Evolutionary conservation across 192 early-diverging fungal genomes (phyloP), one percentile per base, ranked within the genome.

Genomic region (Piromyces finnis): DNA sequence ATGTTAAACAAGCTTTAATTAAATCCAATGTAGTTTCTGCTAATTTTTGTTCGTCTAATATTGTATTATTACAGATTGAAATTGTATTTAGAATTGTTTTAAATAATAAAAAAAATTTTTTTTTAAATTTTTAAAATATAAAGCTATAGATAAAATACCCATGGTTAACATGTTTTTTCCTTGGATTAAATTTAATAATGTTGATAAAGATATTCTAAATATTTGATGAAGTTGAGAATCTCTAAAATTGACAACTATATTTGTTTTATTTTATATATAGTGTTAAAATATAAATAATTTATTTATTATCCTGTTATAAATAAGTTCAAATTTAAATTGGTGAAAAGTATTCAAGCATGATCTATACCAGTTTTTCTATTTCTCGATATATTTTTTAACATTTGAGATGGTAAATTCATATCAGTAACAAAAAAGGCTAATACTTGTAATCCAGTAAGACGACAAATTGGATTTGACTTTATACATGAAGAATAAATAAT

Each of bases 321-420:
- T n/a, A n/a, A n/a, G n/a, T n/a, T n/a, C n/a, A n/a, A n/a, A n/a
- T n/a, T n/a, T n/a, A n/a, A n/a, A n/a, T n/a, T n/a, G n/a, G n/a
- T n/a, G n/a, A n/a, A n/a, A n/a, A n/a, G n/a, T n/a, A n/a, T n/a
- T n/a, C n/a, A n/a, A n/a, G n/a, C n/a, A n/a, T n/a, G n/a, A n/a
- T n/a, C n/a, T n/a, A 39, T 82, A 91, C 91, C 90, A 77, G 88
- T 88, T 83, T 94, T 94, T 77, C 93, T 86, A 83, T 94, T 92
- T 82, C 85, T 85, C 2, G 91, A 83, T 32, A 92, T 82, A 82
- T 90, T 92, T 78, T 89, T 86, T 39, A 88, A 78, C 78, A 92
- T 84, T 82, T 78, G 89, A 16, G 81, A 78, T 28, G 83, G 77
- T 37, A 83, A 83, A 86, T 93, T 94, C 84, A 94, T 94, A 84